Base-by-base conservation (phyloP, 345 rosid genomes). In the Eutrema yunnanense region DNA sequence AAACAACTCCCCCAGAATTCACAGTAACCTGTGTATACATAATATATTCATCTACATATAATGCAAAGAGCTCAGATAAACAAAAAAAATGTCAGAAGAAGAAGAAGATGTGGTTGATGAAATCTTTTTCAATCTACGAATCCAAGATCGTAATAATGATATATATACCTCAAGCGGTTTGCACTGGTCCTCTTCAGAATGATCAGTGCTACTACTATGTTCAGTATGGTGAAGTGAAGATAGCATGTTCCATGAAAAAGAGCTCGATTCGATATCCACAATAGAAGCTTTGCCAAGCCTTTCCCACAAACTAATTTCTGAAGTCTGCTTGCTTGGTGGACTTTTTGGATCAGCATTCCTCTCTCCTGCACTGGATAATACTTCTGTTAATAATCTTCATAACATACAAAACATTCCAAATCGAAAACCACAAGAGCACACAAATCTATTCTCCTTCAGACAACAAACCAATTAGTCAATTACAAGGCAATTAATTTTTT, bases 1-100 rank as follows among this genome's bases (percentile, higher is more conserved):
- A 92, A 69, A 95, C 99, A 81, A 95, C 96, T 72, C 99, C 99
- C 26, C 99, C 99, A 66, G 99, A 95, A 75, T 88, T 95, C 64
- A 95, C 97, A 58, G 96, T 95, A 53, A 93, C 98, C 97, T 92
- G 80, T 50, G 71, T 37, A 62, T 77, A 55, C 10, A 52, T 52
- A 54, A 53, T 64, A 53, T 29, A 36, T 14, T 59, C 55, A 42
- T 19, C 19, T 3, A 41, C 53, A 57, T 10, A 42, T 42, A 59
- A 4, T 4, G 27, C 44, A 58, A 58, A 58, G 46, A 56, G 33
- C 38, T 49, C 29, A 14, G 6, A 30, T 22, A 32, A 48, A 47
- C 38, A 36, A 67, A 52, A 8, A 69, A 30, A n/a, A 13, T 16
- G 19, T 27, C 50, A 36, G 26, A 46, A 63, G 5, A 9, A 43